These are phyloP conservation scores for Mycosphaerella arachidis DNA, from an alignment of 2,329 filamentous ascomycete genomes.

Conservation along the genomic window DNA sequence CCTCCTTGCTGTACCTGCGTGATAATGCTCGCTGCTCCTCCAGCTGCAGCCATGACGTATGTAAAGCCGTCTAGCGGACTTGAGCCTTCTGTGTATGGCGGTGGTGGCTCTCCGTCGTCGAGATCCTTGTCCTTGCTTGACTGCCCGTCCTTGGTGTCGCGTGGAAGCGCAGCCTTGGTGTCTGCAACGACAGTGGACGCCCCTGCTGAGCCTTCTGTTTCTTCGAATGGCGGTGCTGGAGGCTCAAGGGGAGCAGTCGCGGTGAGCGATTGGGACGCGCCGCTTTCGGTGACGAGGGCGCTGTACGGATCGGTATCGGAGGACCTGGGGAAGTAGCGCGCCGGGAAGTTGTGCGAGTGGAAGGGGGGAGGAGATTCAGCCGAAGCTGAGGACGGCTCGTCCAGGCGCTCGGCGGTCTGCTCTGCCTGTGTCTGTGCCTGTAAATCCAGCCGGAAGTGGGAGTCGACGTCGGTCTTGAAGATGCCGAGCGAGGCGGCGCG, in stretches of 20 bases:
- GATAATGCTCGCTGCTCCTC: conserved; percentile 96
- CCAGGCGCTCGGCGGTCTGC: conserved; percentile 15
- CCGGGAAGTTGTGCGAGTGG: conserved; percentile 59
- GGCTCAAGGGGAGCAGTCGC: conserved; percentile 27
- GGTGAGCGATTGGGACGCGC: conserved; percentile 39
- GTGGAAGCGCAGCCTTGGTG: conserved; percentile 79
- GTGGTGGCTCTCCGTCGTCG: conserved; percentile 85
- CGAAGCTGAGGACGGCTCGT: conserved; percentile 32
- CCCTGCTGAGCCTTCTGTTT: conserved; percentile 36
- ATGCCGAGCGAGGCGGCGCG: conserved; percentile 22
- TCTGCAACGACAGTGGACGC: conserved; percentile 58
- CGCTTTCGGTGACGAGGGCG: conserved; percentile 34
- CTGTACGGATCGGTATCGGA: conserved; percentile 46
- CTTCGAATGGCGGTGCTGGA: conserved; percentile 42
- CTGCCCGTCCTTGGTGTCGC: conserved; percentile 71
- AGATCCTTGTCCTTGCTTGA: conserved; percentile 69
- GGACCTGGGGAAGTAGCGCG: conserved; percentile 55
- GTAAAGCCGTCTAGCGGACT: conserved; percentile 89
- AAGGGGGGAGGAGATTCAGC: conserved; percentile 59
- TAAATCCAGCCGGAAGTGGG: conserved; percentile 27
- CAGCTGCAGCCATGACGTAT: conserved; percentile 96
- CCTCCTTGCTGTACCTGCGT: conserved; percentile 96
- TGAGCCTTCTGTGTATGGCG: conserved; percentile 90
- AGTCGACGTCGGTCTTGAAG: conserved; percentile 30
- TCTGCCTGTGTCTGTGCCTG: conserved; percentile 9